Evolutionary conservation across 306 rosid species (phyloP), one percentile per base, ranked within the genome.

Genomic region (Sicyos edulis): DNA sequence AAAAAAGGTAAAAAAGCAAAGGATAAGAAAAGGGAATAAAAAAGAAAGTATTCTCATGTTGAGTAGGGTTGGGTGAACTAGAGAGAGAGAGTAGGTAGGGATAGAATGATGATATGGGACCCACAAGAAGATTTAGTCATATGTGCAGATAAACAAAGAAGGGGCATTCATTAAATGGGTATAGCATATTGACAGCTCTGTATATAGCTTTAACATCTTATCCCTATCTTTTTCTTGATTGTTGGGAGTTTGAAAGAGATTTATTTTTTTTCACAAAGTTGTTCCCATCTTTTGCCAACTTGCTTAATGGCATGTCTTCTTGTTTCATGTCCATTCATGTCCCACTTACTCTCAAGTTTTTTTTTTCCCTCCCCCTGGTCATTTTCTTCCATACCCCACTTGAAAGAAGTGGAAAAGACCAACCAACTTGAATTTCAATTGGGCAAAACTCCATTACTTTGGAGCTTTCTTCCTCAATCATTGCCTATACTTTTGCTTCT

Each of bases 181-280:
- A 68, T 47, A 68, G 73, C 73, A 69, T 69, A 75, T 63, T 20
- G 74, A 37, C 70, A 63, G 74, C 71, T 70, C 49, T 70, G 11
- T 62, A 4, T 14, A 21, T 52, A 54, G 53, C 54, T 53, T 77
- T 77, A 32, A 50, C 74, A 58, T 64, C 58, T 76, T 59, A 24
- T 71, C 78, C 54, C 64, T 40, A 69, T 77, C 70, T 54, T 60
- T 76, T 73, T 77, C 52, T 73, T 60, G 81, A 77, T 51, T 49
- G 61, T 74, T 75, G 59, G 76, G 37, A n/a, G 64, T 21, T 74
- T 64, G 63, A 79, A 70, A 71, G 47, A 47, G 74, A 66, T 66
- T 42, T 11, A 1, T 42, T 42, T 42, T 42, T 37, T 37, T 0
- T 68, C 9, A 4, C 40, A 68, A 68, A 4, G 22, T 19, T 70